Base-by-base conservation (phyloP, 1,139 yeast genomes). In the Scheffersomyces illinoinensis region DNA sequence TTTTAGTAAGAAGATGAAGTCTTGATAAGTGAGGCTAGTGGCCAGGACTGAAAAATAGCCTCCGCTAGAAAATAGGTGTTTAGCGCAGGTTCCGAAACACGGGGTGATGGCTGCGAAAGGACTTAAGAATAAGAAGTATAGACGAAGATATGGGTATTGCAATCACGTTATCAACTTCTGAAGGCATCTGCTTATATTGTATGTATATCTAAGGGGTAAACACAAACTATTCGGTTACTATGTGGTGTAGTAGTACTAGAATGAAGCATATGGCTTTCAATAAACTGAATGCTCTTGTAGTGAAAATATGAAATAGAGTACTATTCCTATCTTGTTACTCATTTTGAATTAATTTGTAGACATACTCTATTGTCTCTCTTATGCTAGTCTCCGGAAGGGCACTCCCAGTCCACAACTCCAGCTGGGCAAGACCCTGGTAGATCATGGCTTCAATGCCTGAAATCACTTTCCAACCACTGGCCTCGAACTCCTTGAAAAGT, bases 381-480 rank as follows among this genome's bases (percentile, higher is more conserved):
- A 62, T 59, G 5, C 69, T 68, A 63, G 66, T 62, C 51, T 68
- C 64, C 12, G 60, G 61, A 50, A 66, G 50, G 19, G 57, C 18
- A 59, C 64, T 68, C 6, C 75, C 76, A 6, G 74, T 69, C 76
- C 76, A 73, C 39, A 73, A 61, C 47, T 61, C 61, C 56, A 70
- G 69, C 59, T 73, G 76, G 3, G 74, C 74, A 17, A 71, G 52
- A 14, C 75, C 77, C 58, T 73, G 77, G 60, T 69, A 71, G 17
- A 72, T 67, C 72, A 71, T 72, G 17, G 75, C 76, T 56, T 66
- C 67, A 12, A 69, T 62, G 1, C 77, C 76, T 46, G 65, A 62
- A 7, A 72, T 71, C 5, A 72, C 76, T 14, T 59, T 59, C 76
- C 76, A 73, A 4, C 67, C 67, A 7, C 61, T 58, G 1, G 55